phyloP scores from a whole-genome alignment of 805 yeast species.

The Millerozyma acaciae region DNA sequence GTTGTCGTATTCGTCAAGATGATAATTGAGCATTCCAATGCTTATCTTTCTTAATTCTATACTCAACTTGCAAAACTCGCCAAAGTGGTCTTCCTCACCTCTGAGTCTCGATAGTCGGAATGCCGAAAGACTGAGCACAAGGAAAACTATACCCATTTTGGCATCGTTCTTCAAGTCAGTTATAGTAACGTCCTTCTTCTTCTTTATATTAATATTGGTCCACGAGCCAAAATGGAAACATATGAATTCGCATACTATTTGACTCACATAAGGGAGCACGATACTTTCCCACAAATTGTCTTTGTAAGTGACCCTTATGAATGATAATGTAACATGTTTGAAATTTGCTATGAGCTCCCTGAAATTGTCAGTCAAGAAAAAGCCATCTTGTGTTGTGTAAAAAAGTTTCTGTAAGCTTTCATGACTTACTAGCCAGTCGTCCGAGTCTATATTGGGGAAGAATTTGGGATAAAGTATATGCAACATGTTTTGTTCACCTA shows the following conservation, averaged over 20 bases:
- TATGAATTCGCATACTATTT: slow-evolving; percentile 27
- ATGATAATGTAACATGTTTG: slow-evolving; percentile 18
- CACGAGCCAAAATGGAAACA: slow-evolving; percentile 13
- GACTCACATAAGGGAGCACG: slow-evolving; percentile 28
- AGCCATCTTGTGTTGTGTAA: slow-evolving; percentile 5
- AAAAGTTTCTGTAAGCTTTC: slow-evolving; percentile 16
- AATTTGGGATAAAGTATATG: slow-evolving; percentile 43
- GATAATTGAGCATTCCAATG: slow-evolving; percentile 33
- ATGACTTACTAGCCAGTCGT: slow-evolving; percentile 33
- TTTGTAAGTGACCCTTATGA: slow-evolving; percentile 20
- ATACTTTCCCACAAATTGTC: slow-evolving; percentile 26
- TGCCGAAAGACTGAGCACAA: slow-evolving; percentile 22
- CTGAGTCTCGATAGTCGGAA: slow-evolving; percentile 9
- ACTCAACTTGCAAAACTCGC: slow-evolving; percentile 22
- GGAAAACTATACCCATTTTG: slow-evolving; percentile 21
- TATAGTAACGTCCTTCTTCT: slow-evolving; percentile 7
- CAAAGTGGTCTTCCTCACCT: not conserved
- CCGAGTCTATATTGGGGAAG: slow-evolving; percentile 40
- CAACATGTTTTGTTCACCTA: slow-evolving; percentile 40
- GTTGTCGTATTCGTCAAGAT: slow-evolving; percentile 38
- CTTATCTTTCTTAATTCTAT: slow-evolving; percentile 34
- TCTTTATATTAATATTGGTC: slow-evolving; percentile 6
- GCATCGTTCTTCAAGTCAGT: slow-evolving; percentile 12
- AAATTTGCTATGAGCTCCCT: slow-evolving; percentile 16
- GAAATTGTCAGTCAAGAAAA: slow-evolving; percentile 19